phyloP scores from a whole-genome alignment of 2,329 filamentous ascomycete genomes.

The Gnomoniopsis sp. region DNA sequence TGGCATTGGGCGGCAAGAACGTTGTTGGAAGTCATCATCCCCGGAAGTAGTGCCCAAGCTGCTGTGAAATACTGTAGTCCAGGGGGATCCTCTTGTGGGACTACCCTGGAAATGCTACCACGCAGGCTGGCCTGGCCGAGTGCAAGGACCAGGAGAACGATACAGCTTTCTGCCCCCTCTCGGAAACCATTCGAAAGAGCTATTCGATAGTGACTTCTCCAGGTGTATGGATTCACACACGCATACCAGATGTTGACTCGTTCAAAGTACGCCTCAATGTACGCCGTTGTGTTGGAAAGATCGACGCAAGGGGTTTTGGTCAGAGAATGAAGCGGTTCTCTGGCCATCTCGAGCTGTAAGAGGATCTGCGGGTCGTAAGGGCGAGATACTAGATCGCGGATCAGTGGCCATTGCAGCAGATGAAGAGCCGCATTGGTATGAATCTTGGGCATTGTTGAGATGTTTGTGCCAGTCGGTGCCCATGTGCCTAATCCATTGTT shows the following conservation, averaged over 20 bases:
- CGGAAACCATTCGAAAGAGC: slow-evolving; percentile 74
- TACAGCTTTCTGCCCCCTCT: slow-evolving; percentile 77
- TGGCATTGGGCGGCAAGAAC: slow-evolving; percentile 78
- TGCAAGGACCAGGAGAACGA: slow-evolving; percentile 74
- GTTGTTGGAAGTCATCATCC: slow-evolving; percentile 76
- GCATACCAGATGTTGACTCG: slow-evolving; percentile 84
- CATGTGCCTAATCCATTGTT: slow-evolving; percentile 68
- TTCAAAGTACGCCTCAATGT: slow-evolving; percentile 77
- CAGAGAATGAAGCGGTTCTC: slow-evolving; percentile 68
- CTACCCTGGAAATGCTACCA: slow-evolving; percentile 72
- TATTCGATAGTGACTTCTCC: slow-evolving; percentile 71
- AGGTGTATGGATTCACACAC: slow-evolving; percentile 78
- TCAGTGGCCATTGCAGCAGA: slow-evolving; percentile 76
- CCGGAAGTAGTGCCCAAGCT: slow-evolving; percentile 73
- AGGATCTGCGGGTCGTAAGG: slow-evolving; percentile 80
- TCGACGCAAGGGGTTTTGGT: slow-evolving; percentile 66
- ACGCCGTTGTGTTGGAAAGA: slow-evolving; percentile 69
- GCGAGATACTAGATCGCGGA: slow-evolving; percentile 71
- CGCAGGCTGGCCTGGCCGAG: slow-evolving; percentile 72
- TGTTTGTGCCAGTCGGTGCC: slow-evolving; percentile 59
- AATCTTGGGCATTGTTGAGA: slow-evolving; percentile 81
- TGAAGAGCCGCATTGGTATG: slow-evolving; percentile 80
- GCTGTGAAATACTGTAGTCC: slow-evolving; percentile 78
- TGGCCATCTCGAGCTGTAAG: slow-evolving; percentile 75
- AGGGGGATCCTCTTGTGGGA: slow-evolving; percentile 66